A percentile compares a stretch with the other conserved stretches of the same genome.
These are phyloP conservation scores for Fraxinus ornus DNA, from an alignment of 305 asterid genomes.

Conservation along the genomic window DNA sequence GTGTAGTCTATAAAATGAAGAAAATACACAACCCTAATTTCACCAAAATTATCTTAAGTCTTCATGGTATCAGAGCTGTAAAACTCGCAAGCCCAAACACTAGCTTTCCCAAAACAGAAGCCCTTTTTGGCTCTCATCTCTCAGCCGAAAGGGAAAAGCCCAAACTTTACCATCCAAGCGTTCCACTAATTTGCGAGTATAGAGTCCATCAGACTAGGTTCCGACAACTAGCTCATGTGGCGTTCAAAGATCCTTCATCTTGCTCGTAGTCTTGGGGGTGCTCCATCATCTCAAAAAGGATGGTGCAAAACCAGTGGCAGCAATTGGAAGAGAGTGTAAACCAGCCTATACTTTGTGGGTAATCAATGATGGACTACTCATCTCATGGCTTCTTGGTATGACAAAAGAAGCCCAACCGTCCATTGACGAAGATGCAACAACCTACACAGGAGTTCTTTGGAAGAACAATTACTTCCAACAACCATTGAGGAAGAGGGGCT, in stretches of 20 bases:
- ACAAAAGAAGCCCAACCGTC: conserved; percentile 15
- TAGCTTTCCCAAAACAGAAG: neutral
- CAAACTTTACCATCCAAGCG: neutral
- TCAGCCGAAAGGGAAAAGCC: neutral
- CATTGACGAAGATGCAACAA: neutral
- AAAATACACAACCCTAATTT: neutral
- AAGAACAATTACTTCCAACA: conserved; percentile 7
- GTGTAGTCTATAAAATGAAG: neutral
- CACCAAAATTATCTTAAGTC: neutral
- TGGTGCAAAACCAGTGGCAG: neutral
- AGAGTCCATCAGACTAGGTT: neutral
- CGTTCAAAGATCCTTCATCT: neutral
- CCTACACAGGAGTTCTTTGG: conserved; percentile 10
- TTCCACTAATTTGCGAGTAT: neutral
- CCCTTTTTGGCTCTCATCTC: neutral
- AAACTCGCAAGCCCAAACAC: neutral
- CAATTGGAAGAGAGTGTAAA: neutral
- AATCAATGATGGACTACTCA: conserved; percentile 8
- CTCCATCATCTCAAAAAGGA: neutral
- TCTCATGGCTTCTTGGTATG: conserved; percentile 10
- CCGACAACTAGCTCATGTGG: neutral
- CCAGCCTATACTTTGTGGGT: neutral
- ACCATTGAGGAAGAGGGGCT: conserved; percentile 9
- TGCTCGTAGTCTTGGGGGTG: neutral
- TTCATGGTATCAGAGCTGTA: neutral